Percentiles rank a stretch among this genome's conserved stretches.
These are phyloP conservation scores for Hygrocybe coccinea DNA, from an alignment of 768 basidiomycete genomes.

Conservation along the genomic window DNA sequence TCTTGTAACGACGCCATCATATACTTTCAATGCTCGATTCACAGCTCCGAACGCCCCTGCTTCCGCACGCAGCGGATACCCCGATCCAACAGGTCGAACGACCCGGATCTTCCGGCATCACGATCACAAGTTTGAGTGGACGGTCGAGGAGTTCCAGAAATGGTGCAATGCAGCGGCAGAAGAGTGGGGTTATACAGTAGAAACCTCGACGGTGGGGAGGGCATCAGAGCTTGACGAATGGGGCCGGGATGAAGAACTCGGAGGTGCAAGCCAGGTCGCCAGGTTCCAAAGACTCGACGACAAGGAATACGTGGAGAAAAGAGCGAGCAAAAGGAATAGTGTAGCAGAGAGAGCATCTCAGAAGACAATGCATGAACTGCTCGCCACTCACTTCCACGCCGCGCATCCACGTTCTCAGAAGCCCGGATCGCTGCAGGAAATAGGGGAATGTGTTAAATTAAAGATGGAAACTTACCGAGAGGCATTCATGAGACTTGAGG, in stretches of 20 bases:
- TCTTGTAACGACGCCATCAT: slow-evolving; percentile 82
- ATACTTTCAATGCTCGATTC: slow-evolving; percentile 76
- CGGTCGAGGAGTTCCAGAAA: slow-evolving; percentile 58
- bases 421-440: slow-evolving; percentile 41
- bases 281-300: slow-evolving; percentile 46
- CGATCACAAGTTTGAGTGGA: slow-evolving; percentile 93
- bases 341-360: slow-evolving; percentile 22
- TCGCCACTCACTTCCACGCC: slow-evolving; percentile 45
- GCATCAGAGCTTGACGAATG: slow-evolving; percentile 60
- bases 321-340: slow-evolving; percentile 39
- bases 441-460: slow-evolving; percentile 44
- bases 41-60: slow-evolving; percentile 46
- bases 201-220: slow-evolving; percentile 54
- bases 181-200: slow-evolving; percentile 71
- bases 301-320: slow-evolving; percentile 23
- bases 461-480: slow-evolving; percentile 55
- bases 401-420: slow-evolving; percentile 46
- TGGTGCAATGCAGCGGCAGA: slow-evolving; percentile 57
- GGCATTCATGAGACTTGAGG: slow-evolving; percentile 43
- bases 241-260: slow-evolving; percentile 60
- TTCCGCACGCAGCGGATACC: slow-evolving; percentile 47
- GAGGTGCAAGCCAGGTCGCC: slow-evolving; percentile 66
- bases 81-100: slow-evolving; percentile 74
- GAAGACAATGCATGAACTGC: slow-evolving; percentile 39
- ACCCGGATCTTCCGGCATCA: slow-evolving; percentile 69